Evolutionary conservation across 2,329 filamentous ascomycete genomes (phyloP).

Genomic region (Colletotrichum tanaceti): DNA sequence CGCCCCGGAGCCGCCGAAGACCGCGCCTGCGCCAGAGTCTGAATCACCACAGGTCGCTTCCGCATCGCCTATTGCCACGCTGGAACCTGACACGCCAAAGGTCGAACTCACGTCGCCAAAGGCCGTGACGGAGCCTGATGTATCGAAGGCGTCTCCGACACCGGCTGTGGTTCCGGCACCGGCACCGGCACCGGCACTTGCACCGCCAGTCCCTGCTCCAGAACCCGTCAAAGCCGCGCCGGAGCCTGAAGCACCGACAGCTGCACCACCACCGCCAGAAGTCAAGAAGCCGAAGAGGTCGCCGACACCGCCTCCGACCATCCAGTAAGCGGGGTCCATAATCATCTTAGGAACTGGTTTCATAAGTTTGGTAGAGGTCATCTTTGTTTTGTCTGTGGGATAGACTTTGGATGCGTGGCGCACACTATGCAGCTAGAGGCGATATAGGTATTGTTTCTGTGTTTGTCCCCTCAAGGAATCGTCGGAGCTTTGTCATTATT

Average conservation of each 20-base stretch:
- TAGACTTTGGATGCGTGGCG: slow-evolving; percentile 1
- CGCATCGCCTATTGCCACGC: not conserved
- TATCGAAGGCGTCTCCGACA: not conserved
- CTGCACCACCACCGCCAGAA: not conserved
- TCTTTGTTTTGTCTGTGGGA: not conserved
- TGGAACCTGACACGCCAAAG: not conserved
- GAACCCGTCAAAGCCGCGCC: not conserved
- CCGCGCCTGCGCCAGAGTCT: not conserved
- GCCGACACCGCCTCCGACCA: slow-evolving; percentile 33
- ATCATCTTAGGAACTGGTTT: not conserved
- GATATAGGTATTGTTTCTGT: not conserved
- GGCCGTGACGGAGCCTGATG: not conserved
- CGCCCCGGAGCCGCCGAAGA: not conserved
- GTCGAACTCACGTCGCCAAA: not conserved
- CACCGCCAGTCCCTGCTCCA: not conserved
- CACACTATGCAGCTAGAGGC: too few species aligned
- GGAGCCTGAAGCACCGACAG: not conserved
- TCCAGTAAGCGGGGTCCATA: slow-evolving; percentile 3
- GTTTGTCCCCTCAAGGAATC: too few species aligned
- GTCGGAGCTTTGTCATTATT: too few species aligned
- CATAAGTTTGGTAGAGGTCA: not conserved
- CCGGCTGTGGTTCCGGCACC: not conserved
- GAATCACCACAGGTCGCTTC: not conserved
- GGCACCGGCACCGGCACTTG: not conserved
- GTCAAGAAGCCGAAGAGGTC: slow-evolving; percentile 18